phyloP scores from a whole-genome alignment of 2,329 filamentous ascomycete species.

The Colletotrichum sp. region DNA sequence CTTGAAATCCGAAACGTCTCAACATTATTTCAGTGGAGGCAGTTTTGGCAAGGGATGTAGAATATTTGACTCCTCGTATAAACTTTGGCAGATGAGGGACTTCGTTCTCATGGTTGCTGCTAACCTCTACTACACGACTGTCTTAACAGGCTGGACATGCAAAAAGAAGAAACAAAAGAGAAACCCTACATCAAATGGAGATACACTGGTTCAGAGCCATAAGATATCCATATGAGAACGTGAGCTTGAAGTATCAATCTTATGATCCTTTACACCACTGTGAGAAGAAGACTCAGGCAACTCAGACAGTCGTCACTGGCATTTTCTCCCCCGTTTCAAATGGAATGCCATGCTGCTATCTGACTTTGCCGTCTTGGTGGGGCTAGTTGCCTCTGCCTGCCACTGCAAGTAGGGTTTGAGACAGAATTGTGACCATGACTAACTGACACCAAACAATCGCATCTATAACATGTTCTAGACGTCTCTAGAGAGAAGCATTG shows the following conservation, averaged over 20 bases:
- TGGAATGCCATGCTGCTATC: neutral
- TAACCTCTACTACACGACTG: neutral
- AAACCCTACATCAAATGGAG: neutral
- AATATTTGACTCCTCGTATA: neutral
- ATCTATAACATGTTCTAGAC: neutral
- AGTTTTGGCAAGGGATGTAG: neutral
- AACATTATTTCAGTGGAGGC: neutral
- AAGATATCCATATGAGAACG: neutral
- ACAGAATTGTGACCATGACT: neutral
- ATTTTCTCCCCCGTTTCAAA: neutral
- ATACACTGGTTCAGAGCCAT: neutral
- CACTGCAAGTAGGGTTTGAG: neutral
- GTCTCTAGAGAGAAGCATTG: neutral
- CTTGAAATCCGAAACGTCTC: neutral
- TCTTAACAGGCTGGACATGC: neutral
- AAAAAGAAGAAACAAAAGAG: neutral
- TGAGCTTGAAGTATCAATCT: neutral
- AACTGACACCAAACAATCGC: neutral
- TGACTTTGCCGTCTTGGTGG: neutral
- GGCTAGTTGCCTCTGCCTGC: neutral
- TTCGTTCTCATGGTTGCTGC: neutral
- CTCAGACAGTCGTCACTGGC: neutral
- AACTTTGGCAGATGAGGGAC: neutral
- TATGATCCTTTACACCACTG: neutral
- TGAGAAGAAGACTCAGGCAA: neutral